Base-by-base conservation (phyloP, 2,329 filamentous ascomycete species). In the Hysterium pulicare region DNA sequence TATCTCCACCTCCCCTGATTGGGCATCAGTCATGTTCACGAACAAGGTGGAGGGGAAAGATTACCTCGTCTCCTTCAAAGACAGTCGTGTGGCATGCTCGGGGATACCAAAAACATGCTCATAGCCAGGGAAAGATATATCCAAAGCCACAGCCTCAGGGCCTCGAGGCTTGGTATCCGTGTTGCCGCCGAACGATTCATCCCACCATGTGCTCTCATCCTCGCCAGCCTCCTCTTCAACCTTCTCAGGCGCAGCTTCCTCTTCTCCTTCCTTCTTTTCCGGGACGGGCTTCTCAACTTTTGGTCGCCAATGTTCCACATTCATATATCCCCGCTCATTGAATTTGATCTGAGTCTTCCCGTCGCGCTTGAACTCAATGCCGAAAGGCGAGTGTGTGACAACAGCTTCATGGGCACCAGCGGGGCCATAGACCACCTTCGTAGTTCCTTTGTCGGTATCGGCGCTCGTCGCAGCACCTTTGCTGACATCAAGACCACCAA, bases 121-220 rank as follows among this genome's bases (percentile, higher is more conserved):
- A 61, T 95, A 98, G 26, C 87, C 90, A 1, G 87, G 82, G 68
- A 98, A 98, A 0, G 86, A 84, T 55, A 98, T 91, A 62, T 98
- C 93, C 45, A 98, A 70, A 11, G 81, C 90, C 33, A 98, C 77
- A 62, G 90, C 93, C 69, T 98, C 93, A 0, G 93, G 93, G 1
- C 93, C 93, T 58, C 83, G 83, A n/a, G 93, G 91, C 70, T 98
- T 98, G 4, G 84, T 81, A 67, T 98, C 93, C 0, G 90, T 97
- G 65, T 93, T 95, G 47, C 91, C 90, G 50, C 91, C 91, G 66
- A 98, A 98, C 0, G 79, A 81, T 72, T 98, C 93, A 5, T 98
- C 93, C 93, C 93, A 98, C 89, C 90, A 96, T 3, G 90, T 96
- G 69, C 84, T 86, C 62, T 96, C 87, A 51, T 93, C 87, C 50